Conservation (phyloP, 2,329 filamentous ascomycete genomes). For the Chaetothyriales sp. region DNA sequence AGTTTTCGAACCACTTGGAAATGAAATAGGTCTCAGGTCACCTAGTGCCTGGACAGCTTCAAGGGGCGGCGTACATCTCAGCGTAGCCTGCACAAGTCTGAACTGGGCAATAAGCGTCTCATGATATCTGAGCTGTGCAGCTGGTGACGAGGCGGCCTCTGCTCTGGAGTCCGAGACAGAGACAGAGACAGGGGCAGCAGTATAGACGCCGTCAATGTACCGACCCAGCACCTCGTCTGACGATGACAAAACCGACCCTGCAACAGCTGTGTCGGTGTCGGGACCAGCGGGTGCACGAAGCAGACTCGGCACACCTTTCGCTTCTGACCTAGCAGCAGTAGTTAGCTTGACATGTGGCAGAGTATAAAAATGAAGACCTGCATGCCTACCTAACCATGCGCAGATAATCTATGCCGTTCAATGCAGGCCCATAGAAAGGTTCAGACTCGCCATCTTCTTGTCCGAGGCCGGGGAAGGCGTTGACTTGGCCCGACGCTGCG, state of each 20-base stretch:
- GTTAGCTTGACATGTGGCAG: slow-evolving; percentile 2
- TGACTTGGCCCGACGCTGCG: slow-evolving; percentile 54
- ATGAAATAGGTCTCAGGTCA: slow-evolving; percentile 36
- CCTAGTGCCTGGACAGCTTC: slow-evolving; percentile 40
- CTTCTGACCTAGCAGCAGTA: slow-evolving; percentile 49
- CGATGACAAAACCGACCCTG: background rate
- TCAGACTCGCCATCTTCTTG: slow-evolving; percentile 34
- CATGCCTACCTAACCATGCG: slow-evolving; percentile 51
- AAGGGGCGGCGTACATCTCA: slow-evolving; percentile 42
- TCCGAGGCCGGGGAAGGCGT: slow-evolving; percentile 52
- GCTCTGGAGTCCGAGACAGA: slow-evolving; percentile 11
- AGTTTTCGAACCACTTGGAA: slow-evolving; percentile 38
- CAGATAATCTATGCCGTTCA: slow-evolving; percentile 55
- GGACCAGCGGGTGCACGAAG: slow-evolving; percentile 39
- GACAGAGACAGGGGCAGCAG: slow-evolving; percentile 39
- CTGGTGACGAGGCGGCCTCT: slow-evolving; percentile 27
- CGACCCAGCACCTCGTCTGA: slow-evolving; percentile 31
- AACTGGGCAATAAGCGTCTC: slow-evolving; percentile 51
- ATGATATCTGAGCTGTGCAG: slow-evolving; percentile 54
- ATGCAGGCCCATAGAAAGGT: slow-evolving; percentile 51
- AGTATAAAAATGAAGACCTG: background rate
- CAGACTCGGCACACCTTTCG: slow-evolving; percentile 55
- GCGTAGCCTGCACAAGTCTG: slow-evolving; percentile 42
- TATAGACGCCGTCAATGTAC: slow-evolving; percentile 67
- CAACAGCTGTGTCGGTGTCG: background rate